phyloP scores from a whole-genome alignment of 768 basidiomycete genomes.

The Podaxis pistillaris region DNA sequence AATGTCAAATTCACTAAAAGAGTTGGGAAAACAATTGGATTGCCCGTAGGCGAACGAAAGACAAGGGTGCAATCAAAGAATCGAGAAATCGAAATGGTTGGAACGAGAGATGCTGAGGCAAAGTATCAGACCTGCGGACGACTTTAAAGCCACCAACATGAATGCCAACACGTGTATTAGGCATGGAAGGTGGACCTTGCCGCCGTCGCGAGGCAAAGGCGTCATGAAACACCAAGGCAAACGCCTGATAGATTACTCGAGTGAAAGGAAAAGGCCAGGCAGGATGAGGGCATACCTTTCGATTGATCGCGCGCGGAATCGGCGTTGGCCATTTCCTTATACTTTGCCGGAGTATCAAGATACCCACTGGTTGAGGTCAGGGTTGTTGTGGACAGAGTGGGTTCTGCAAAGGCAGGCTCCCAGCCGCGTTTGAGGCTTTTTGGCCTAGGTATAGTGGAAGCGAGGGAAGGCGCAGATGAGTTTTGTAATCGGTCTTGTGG shows the following conservation, averaged over 20 bases:
- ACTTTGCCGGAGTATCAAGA: constrained; percentile 68
- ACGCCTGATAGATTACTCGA: not conserved
- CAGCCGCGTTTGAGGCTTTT: constrained; percentile 57
- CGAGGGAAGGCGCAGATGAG: constrained; percentile 33
- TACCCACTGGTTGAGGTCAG: constrained; percentile 59
- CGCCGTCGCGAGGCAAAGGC: not conserved
- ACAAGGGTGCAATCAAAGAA: constrained; percentile 6
- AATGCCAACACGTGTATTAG: constrained; percentile 13
- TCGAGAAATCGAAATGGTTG: not conserved
- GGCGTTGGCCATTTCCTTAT: constrained; percentile 43
- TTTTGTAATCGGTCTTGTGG: constrained; percentile 16
- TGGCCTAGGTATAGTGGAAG: constrained; percentile 36
- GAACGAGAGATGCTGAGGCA: not conserved
- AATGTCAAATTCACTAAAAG: constrained; percentile 15
- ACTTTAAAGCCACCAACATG: not conserved
- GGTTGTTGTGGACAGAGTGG: constrained; percentile 50
- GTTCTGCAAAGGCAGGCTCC: constrained; percentile 62
- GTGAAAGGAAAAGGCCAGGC: not conserved
- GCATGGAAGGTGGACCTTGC: not conserved
- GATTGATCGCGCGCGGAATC: constrained; percentile 1
- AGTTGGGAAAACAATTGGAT: constrained; percentile 9
- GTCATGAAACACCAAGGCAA: not conserved
- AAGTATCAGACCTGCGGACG: not conserved
- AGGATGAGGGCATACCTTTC: not conserved
- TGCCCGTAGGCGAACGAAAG: constrained; percentile 11